Conservation (phyloP, 2,329 filamentous ascomycete species). For the Clonostachys sp. region DNA sequence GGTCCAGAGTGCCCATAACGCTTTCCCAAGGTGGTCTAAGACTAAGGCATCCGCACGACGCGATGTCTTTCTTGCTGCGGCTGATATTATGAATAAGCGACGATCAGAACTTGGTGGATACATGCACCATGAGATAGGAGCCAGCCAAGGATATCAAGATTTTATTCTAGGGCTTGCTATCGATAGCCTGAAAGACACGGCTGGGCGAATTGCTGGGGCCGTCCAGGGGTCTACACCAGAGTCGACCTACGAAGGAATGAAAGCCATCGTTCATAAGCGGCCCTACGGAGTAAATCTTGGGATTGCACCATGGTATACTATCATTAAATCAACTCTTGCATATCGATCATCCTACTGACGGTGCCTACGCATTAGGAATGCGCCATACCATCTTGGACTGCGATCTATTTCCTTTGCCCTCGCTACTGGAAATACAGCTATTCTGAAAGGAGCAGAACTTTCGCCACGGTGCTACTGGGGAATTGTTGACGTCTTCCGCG, state of each 20-base stretch:
- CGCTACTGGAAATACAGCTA: conserved; percentile 65
- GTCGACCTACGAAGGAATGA: conserved; percentile 12
- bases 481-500: conserved; percentile 54
- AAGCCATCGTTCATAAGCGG: conserved; percentile 50
- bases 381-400: conserved; percentile 2
- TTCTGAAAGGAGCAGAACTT: conserved; percentile 65
- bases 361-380: background rate
- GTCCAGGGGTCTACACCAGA: conserved; percentile 18
- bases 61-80: conserved; percentile 57
- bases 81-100: conserved; percentile 50
- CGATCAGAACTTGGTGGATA: conserved; percentile 49
- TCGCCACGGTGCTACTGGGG: conserved; percentile 57
- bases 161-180: conserved; percentile 22
- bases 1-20: conserved; percentile 43
- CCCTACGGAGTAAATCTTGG: conserved; percentile 20
- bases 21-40: conserved; percentile 59
- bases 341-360: background rate
- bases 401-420: conserved; percentile 22
- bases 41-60: conserved; percentile 52
- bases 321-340: background rate
- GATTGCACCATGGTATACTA: conserved; percentile 18
- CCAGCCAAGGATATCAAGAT: conserved; percentile 6
- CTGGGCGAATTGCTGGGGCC: conserved; percentile 19
- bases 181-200: conserved; percentile 25
- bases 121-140: conserved; percentile 37